Percentiles rank a stretch among this genome's conserved stretches.
These are phyloP conservation scores for Glomus cerebriforme DNA, from an alignment of 192 early-diverging fungal species.

Conservation along the genomic window DNA sequence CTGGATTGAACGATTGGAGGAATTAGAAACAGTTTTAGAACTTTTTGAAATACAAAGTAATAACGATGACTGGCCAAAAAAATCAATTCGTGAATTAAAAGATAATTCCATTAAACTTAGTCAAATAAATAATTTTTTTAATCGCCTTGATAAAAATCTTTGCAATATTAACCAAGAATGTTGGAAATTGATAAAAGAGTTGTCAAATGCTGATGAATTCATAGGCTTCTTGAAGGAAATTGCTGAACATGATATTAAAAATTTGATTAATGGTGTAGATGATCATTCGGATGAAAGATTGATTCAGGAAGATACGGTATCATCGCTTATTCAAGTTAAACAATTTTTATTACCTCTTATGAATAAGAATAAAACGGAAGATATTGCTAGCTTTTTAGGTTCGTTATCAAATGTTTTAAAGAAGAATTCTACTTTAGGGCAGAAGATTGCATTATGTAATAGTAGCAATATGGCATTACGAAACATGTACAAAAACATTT, in stretches of 20 bases:
- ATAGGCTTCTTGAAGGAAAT: background rate
- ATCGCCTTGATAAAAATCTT: background rate
- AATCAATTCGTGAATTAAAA: background rate
- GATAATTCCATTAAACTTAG: background rate
- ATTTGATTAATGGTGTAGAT: conserved; percentile 36
- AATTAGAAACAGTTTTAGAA: background rate
- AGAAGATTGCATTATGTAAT: conserved; percentile 29
- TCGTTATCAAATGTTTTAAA: background rate
- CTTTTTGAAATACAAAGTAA: background rate
- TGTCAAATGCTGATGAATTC: background rate
- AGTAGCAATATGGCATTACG: conserved; percentile 15
- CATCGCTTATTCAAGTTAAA: conserved; percentile 30
- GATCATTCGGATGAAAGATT: conserved; percentile 33
- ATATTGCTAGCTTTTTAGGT: background rate
- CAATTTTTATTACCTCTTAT: conserved; percentile 24
- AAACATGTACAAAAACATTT: conserved; percentile 29
- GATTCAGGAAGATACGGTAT: conserved; percentile 31
- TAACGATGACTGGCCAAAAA: background rate
- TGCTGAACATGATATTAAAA: conserved; percentile 29
- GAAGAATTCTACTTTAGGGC: background rate
- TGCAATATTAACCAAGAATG: background rate
- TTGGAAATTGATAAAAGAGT: conserved; percentile 2
- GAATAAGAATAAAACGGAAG: background rate
- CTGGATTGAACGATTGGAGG: background rate
- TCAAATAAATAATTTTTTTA: background rate